These are phyloP conservation scores for Colletotrichum simmondsii DNA, from an alignment of 2,329 filamentous ascomycete genomes.

Conservation along the genomic window DNA sequence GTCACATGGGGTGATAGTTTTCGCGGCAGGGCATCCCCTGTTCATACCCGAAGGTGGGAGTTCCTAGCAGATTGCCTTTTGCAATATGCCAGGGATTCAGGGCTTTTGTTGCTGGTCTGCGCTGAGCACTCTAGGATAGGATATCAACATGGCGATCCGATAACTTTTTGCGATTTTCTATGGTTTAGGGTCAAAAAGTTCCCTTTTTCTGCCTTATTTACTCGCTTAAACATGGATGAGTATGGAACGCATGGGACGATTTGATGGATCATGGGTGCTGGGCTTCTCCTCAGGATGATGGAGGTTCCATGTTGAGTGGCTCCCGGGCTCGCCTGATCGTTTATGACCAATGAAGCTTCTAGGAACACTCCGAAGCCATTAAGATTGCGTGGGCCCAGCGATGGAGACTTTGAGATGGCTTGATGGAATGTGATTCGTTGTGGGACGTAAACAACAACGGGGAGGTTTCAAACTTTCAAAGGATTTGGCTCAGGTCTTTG, in stretches of 20 bases:
- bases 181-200: neutral
- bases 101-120: neutral
- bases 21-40: neutral
- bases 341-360: neutral
- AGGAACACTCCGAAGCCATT: neutral
- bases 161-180: neutral
- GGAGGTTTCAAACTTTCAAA: neutral
- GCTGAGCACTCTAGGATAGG: neutral
- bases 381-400: constrained; percentile 1
- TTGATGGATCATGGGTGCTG: neutral
- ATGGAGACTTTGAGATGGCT: neutral
- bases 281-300: neutral
- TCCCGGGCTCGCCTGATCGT: neutral
- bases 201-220: neutral
- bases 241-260: neutral
- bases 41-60: neutral
- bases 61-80: neutral
- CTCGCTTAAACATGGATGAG: neutral
- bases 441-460: neutral
- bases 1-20: neutral
- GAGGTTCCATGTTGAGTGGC: constrained; percentile 4
- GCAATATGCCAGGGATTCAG: neutral
- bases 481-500: neutral
- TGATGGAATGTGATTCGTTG: neutral
- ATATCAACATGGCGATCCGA: neutral